Conservation (phyloP, 352 stramenopile genomes). For the Globisporangium canariense region DNA sequence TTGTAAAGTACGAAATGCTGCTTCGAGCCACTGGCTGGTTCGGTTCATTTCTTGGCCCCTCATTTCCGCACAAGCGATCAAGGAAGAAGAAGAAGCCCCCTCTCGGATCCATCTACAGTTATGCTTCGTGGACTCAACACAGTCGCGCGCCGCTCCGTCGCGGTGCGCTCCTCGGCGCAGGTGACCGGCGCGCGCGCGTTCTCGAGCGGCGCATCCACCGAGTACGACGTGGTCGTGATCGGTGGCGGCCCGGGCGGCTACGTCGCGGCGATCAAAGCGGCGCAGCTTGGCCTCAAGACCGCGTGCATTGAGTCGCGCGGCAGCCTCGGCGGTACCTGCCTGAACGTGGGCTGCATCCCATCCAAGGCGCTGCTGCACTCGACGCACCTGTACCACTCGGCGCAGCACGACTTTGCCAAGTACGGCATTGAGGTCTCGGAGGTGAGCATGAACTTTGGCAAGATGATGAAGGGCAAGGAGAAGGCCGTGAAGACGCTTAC, state of each 20-base stretch:
- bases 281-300: constrained; percentile 97
- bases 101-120: not conserved
- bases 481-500: constrained; percentile 95
- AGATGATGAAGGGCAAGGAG: constrained; percentile 96
- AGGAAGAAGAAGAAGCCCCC: constrained; percentile 5
- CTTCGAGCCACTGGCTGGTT: constrained; percentile 6
- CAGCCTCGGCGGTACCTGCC: constrained; percentile 94
- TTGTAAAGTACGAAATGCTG: constrained; percentile 12
- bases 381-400: constrained; percentile 95
- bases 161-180: constrained; percentile 19
- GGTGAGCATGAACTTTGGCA: constrained; percentile 92
- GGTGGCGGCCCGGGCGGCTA: constrained; percentile 98
- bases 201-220: constrained; percentile 35
- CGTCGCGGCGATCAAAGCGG: constrained; percentile 98
- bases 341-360: constrained; percentile 99
- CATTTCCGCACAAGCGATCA: constrained; percentile 12
- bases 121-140: constrained; percentile 37
- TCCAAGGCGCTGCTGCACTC: constrained; percentile 97
- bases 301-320: constrained; percentile 97
- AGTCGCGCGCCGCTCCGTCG: constrained; percentile 35
- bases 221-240: constrained; percentile 88
- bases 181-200: constrained; percentile 38
- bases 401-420: constrained; percentile 94
- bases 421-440: constrained; percentile 93
- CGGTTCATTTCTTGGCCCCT: constrained; percentile 13